Evolutionary conservation across 2,329 filamentous ascomycete genomes (phyloP), one percentile per base, ranked within the genome.

Genomic region (Ophiocordyceps polyrhachis-furcata): DNA sequence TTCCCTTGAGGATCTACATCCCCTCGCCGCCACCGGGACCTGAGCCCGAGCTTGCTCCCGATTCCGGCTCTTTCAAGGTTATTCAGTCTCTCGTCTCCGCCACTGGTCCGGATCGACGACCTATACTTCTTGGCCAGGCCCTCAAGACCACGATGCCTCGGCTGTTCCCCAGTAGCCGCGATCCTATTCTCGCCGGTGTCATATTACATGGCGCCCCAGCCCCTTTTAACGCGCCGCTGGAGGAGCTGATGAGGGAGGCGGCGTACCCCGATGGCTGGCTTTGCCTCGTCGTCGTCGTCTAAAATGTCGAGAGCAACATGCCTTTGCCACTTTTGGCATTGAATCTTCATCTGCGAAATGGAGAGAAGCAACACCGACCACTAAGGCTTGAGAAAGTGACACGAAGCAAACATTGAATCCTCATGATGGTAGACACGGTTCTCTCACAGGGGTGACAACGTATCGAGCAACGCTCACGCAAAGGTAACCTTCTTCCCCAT

Each of bases 201-300:
- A 72, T 96, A 7, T 62, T 96, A 54, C 91, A 98, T 64, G 91
- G 91, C 1, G 84, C 80, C 1, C 72, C 78, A 1, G 74, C 94
- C 47, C 89, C 91, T 1, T 82, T 96, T 66, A 64, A 68, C 47
- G 83, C 87, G 1, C 79, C 79, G 21, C 62, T 98, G 17, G 83
- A 86, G 55, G 89, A 95, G 42, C 60, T 98, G 47, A 83, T 91
- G 63, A 73, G 79, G 46, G 81, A 82, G 55, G 82, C 83, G 4
- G 78, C 85, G 2, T 96, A 95, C 66, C 79, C 86, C 0, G 91
- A 98, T 62, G 91, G 91, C 0, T 98, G 88, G 81, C 61, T 94
- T 23, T 85, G 86, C 60, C 62, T 95, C 40, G 83, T 86, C 44
- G 74, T 95, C 5, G 71, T 79, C 19, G 81, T 93, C 66, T 19